phyloP scores from a whole-genome alignment of 225 moss, liverwort and hornwort species.

The Bryoerythrophyllum caledonicum region DNA sequence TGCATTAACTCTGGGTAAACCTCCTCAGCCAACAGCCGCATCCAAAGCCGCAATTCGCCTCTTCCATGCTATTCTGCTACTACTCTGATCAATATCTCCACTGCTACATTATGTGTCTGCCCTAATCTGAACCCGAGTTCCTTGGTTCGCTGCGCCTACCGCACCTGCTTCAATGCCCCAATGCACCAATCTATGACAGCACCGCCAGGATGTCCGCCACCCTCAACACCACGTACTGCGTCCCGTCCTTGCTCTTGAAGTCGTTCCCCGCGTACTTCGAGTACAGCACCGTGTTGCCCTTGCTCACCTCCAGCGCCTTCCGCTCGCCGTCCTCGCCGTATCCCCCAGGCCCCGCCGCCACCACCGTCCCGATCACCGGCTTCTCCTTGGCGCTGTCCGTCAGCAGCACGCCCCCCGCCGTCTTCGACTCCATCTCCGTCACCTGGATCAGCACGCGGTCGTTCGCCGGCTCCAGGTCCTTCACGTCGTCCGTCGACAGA shows the following conservation, averaged over 20 bases:
- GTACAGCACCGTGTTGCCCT: constrained; percentile 82
- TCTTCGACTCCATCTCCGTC: constrained; percentile 76
- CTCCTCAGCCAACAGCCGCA: background rate
- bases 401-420: constrained; percentile 86
- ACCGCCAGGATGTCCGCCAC: constrained; percentile 81
- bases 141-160: background rate
- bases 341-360: constrained; percentile 70
- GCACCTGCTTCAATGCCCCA: background rate
- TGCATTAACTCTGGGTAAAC: background rate
- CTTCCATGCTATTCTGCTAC: constrained; percentile 5
- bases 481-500: constrained; percentile 71
- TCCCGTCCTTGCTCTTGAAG: constrained; percentile 89
- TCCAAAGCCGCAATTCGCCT: constrained; percentile 10
- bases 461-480: constrained; percentile 80
- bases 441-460: constrained; percentile 87
- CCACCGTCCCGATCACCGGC: constrained; percentile 79
- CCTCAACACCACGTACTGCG: constrained; percentile 77
- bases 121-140: background rate
- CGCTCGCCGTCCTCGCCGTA: constrained; percentile 84
- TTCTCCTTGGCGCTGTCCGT: constrained; percentile 99
- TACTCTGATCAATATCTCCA: background rate
- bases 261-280: constrained; percentile 96
- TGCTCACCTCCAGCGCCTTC: constrained; percentile 71
- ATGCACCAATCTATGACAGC: constrained; percentile 41
- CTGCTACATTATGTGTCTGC: background rate